A percentile compares a stretch with the other conserved stretches of the same genome.
Conservation (phyloP, 2,329 filamentous ascomycete species). For the Ceratocystis harringtonii region DNA sequence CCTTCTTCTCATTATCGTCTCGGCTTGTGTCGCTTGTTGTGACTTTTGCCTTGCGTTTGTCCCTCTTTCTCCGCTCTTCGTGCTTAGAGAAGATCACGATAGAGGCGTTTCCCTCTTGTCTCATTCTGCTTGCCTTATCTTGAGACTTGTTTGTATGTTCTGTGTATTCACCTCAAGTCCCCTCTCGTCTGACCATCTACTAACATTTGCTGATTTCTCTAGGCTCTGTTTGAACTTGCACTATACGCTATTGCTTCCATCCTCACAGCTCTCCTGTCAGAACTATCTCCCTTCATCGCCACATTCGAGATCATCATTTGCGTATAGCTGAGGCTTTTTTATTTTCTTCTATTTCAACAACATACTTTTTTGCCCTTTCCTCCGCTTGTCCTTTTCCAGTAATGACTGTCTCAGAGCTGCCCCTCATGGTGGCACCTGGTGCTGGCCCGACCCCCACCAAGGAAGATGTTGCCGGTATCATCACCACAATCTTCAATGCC, state of each 20-base stretch:
- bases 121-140: not conserved
- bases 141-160: not conserved
- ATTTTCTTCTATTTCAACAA: not conserved
- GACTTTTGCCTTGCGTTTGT: not conserved
- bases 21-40: not conserved
- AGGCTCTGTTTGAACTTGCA: not conserved
- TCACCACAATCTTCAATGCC: slow-evolving; percentile 54
- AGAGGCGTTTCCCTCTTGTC: not conserved
- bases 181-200: not conserved
- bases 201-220: not conserved
- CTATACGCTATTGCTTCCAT: not conserved
- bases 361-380: too few species aligned
- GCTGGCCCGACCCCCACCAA: slow-evolving; percentile 44
- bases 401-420: slow-evolving; percentile 17
- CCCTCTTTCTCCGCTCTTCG: not conserved
- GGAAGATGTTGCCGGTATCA: slow-evolving; percentile 49
- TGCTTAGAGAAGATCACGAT: slow-evolving; percentile 3
- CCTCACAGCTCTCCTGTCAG: not conserved
- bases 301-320: not conserved
- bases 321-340: not conserved
- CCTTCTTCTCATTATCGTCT: not conserved
- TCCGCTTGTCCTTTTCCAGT: not conserved
- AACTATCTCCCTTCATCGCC: not conserved
- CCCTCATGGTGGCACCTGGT: slow-evolving; percentile 33
- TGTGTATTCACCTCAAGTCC: not conserved